phyloP scores from a whole-genome alignment of 2,329 filamentous ascomycete species.

The Xylariomycetidae sp. region DNA sequence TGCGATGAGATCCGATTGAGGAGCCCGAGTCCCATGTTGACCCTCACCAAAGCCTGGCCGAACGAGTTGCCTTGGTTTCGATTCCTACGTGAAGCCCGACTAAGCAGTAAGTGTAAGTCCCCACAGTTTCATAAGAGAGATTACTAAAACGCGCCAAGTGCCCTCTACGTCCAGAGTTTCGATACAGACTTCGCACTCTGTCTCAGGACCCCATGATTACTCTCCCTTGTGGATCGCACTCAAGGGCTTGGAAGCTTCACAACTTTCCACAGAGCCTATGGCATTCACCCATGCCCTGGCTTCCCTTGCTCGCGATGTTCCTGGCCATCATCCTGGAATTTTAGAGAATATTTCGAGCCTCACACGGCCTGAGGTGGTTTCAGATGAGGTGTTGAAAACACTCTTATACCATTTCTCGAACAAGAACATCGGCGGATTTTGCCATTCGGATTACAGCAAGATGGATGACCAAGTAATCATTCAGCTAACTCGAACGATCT shows the following conservation, averaged over 20 bases:
- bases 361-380: no score
- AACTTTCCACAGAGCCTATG: no score
- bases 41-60: background rate
- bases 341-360: background rate
- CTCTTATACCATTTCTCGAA: slow-evolving; percentile 7
- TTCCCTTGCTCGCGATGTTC: no score
- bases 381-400: slow-evolving; percentile 2
- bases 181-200: no score
- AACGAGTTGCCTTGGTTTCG: slow-evolving; percentile 4
- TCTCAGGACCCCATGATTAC: no score
- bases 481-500: slow-evolving; percentile 1
- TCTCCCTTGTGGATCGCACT: no score
- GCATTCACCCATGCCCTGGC: no score
- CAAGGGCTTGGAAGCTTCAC: no score
- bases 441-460: background rate
- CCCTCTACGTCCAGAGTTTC: no score
- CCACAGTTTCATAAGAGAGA: no score
- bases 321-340: background rate
- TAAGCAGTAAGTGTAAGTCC: no score
- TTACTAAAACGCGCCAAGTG: no score
- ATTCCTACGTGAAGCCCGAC: slow-evolving; percentile 7
- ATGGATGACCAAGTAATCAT: slow-evolving; percentile 3
- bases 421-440: background rate
- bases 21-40: slow-evolving; percentile 1
- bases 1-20: background rate